Conservation (phyloP, 257 asterid species). For the Paraleonurus japonicus region DNA sequence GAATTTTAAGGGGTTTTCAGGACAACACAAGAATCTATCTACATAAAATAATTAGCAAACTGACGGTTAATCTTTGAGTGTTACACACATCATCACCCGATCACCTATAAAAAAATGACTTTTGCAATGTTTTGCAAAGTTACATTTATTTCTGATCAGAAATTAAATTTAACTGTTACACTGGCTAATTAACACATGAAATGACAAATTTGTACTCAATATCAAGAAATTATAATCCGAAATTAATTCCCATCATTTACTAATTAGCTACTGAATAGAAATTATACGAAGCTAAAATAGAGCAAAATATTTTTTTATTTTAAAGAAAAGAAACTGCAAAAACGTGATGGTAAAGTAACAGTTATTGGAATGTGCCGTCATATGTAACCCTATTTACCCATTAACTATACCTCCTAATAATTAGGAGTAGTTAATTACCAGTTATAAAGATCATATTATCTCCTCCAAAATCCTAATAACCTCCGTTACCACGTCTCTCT, state of each 20-base stretch:
- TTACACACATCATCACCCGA: too few species aligned
- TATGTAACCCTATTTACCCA: too few species aligned
- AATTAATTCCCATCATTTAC: background rate
- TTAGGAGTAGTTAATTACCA: constrained; percentile 37
- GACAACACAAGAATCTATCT: background rate
- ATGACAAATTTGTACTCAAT: too few species aligned
- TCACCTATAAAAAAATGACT: too few species aligned
- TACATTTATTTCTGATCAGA: too few species aligned
- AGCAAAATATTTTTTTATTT: background rate
- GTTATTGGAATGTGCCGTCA: constrained; percentile 21
- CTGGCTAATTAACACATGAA: too few species aligned
- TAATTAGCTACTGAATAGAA: background rate
- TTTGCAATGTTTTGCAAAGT: too few species aligned
- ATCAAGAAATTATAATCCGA: background rate
- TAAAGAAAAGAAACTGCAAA: background rate
- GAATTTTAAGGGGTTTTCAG: background rate
- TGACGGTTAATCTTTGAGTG: too few species aligned
- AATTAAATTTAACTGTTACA: too few species aligned
- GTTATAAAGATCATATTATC: constrained; percentile 31
- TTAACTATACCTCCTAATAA: constrained; percentile 28
- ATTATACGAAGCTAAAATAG: background rate
- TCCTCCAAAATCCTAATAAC: constrained; percentile 36
- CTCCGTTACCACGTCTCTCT: constrained; percentile 43
- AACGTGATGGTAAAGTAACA: constrained; percentile 31
- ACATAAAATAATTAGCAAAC: background rate